Base-by-base conservation (phyloP, 1,284 basidiomycete genomes). In the Melanopsichium pennsylvanicum region DNA sequence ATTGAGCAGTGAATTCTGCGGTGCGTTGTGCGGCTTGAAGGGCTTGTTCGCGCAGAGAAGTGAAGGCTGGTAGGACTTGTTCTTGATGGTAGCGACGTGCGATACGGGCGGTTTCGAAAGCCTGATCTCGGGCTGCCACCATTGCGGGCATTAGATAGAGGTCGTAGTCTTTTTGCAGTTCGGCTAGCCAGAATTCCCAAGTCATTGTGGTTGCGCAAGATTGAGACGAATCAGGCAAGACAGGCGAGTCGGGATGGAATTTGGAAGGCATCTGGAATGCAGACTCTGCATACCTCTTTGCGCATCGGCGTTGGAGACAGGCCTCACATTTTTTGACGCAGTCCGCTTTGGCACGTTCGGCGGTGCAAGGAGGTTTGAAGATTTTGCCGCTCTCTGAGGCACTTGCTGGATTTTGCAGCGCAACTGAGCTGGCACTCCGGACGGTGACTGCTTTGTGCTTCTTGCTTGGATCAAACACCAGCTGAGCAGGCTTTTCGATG, bases 181-280 rank as follows among this genome's bases (percentile, higher is more conserved):
- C 51, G 5, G 32, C 46, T 11, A 56, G 23, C 63, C 63, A 67
- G 33, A 51, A 67, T 18, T 37, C 52, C 63, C 63, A 67, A 5
- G 63, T 47, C 5, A 44, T 52, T 9, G 60, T 63, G 38, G 60
- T 57, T 7, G 60, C 60, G 31, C 4, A 26, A 27, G n/a, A 32
- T 13, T 6, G 43, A 16, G 19, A 29, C 26, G 4, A 22, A n/a
- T n/a, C n/a, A n/a, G 60, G 52, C 26, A 51, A 32, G 3, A 63
- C 40, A 6, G 47, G 47, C 13, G 35, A 13, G 21, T 56, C 48
- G 21, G 31, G 15, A 10, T 22, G 31, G 10, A 29, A 5, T 12
- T 48, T 26, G 45, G 48, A 51, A 11, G 44, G 9, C 26, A 39
- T 15, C 22, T 57, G 55, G 13, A 25, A 31, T 26, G 41, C 46